Percentiles rank a stretch among this genome's conserved stretches.
These are phyloP conservation scores for Meira nashicola DNA, from an alignment of 1,284 basidiomycete species.

Conservation along the genomic window DNA sequence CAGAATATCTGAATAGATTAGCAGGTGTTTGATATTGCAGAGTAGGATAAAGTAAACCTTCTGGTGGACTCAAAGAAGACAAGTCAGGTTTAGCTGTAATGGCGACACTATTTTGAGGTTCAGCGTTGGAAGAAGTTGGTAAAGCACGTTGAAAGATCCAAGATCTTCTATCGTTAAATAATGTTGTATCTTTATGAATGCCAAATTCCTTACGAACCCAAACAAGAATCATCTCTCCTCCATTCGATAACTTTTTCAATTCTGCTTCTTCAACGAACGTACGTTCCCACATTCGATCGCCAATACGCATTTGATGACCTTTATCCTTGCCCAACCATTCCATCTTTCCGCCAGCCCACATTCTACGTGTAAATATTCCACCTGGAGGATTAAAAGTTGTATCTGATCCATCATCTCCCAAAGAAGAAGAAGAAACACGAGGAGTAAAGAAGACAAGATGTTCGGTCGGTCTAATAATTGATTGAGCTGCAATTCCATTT, in stretches of 20 bases:
- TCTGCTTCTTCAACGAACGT: slow-evolving; percentile 16
- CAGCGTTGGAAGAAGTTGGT: not conserved
- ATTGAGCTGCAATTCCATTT: not conserved
- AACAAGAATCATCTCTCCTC: slow-evolving; percentile 18
- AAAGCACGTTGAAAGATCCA: slow-evolving; percentile 17
- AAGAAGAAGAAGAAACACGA: not conserved
- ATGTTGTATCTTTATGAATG: not conserved
- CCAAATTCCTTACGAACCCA: slow-evolving; percentile 17
- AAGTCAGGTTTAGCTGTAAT: not conserved
- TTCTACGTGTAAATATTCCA: slow-evolving; percentile 12
- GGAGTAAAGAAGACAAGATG: slow-evolving; percentile 18
- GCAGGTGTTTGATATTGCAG: slow-evolving; percentile 17
- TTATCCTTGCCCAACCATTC: not conserved
- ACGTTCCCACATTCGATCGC: slow-evolving; percentile 4
- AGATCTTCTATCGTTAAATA: slow-evolving; percentile 13
- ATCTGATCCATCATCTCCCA: slow-evolving; percentile 17
- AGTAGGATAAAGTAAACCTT: not conserved
- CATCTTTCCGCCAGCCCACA: slow-evolving; percentile 21
- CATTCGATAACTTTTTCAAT: slow-evolving; percentile 8
- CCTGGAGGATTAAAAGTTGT: slow-evolving; percentile 17
- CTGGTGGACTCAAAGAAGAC: not conserved
- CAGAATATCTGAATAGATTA: slow-evolving; percentile 46
- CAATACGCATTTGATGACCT: slow-evolving; percentile 2
- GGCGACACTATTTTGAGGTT: not conserved
- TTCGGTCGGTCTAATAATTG: slow-evolving; percentile 1